These are phyloP conservation scores for Penicillium pulvis DNA, from an alignment of 495 filamentous ascomycete genomes.

Conservation along the genomic window DNA sequence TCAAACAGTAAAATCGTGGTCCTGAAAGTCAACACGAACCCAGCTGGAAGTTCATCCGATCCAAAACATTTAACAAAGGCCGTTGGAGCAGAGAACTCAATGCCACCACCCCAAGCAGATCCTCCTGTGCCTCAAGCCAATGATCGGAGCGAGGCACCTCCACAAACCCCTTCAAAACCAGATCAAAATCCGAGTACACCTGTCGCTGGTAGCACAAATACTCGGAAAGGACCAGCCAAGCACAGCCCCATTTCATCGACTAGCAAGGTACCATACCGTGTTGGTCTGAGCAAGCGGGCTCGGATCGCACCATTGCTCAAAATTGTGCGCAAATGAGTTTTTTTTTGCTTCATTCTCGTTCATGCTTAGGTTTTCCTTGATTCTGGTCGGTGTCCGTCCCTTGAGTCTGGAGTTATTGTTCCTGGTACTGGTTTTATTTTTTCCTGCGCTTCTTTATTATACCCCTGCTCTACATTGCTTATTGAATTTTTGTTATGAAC, in stretches of 20 bases:
- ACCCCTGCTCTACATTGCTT: slow-evolving; percentile 16
- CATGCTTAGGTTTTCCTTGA: not conserved
- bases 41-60: not conserved
- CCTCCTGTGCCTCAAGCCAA: not conserved
- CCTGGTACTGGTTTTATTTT: not conserved
- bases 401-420: not conserved
- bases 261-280: slow-evolving; percentile 60
- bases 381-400: not conserved
- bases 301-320: slow-evolving; percentile 68
- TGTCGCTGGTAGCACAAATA: slow-evolving; percentile 3
- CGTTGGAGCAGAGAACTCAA: not conserved
- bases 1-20: not conserved
- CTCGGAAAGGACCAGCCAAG: slow-evolving; percentile 34
- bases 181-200: slow-evolving; percentile 1
- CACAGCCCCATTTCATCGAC: slow-evolving; percentile 55
- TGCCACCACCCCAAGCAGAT: not conserved
- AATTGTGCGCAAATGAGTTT: slow-evolving; percentile 57
- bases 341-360: not conserved
- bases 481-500: not conserved
- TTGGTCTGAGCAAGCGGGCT: slow-evolving; percentile 66
- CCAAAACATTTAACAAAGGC: not conserved
- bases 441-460: slow-evolving; percentile 22
- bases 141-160: not conserved
- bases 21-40: not conserved
- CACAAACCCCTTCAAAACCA: slow-evolving; percentile 23